Percentiles rank a stretch among this genome's conserved stretches.
These are phyloP conservation scores for Pterulicium gracile DNA, from an alignment of 1,284 basidiomycete genomes.

Conservation along the genomic window DNA sequence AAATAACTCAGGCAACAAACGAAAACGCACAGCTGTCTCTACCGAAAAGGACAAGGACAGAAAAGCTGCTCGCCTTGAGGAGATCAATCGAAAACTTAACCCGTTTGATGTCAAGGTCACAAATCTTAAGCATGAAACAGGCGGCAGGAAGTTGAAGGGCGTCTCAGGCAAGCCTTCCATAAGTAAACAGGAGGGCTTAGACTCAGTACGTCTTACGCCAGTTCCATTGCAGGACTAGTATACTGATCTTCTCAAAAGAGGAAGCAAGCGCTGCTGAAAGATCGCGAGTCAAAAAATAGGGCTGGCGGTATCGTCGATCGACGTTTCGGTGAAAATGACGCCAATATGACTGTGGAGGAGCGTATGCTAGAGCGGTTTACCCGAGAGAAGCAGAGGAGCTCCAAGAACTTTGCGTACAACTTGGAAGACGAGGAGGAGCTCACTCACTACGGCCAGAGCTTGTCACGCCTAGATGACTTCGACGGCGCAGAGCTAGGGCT, in stretches of 20 bases:
- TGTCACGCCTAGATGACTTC: conserved; percentile 82
- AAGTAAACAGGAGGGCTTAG: conserved; percentile 71
- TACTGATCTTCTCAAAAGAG: conserved; percentile 36
- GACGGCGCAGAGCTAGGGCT: conserved; percentile 66
- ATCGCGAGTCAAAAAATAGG: conserved; percentile 69
- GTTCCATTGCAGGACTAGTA: conserved; percentile 5
- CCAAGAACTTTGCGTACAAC: conserved; percentile 81
- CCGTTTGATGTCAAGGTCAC: conserved; percentile 91
- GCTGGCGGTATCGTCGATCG: conserved; percentile 88
- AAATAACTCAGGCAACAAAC: conserved; percentile 46
- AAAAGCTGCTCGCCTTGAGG: conserved; percentile 68
- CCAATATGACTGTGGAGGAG: conserved; percentile 86
- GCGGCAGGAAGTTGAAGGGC: conserved; percentile 80
- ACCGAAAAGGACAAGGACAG: conserved; percentile 72
- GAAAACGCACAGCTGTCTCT: conserved; percentile 42
- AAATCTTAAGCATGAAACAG: conserved; percentile 87
- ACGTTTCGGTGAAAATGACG: conserved; percentile 93
- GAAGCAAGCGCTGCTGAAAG: conserved; percentile 81
- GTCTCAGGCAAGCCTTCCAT: conserved; percentile 74
- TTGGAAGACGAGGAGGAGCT: conserved; percentile 85
- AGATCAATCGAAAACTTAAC: conserved; percentile 82
- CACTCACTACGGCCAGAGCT: conserved; percentile 88
- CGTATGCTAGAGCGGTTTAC: conserved; percentile 97
- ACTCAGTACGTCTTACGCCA: conserved; percentile 56
- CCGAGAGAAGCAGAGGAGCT: conserved; percentile 71